Base-by-base conservation (phyloP, 164 flowering plant genomes). In the Hamamelis virginiana region DNA sequence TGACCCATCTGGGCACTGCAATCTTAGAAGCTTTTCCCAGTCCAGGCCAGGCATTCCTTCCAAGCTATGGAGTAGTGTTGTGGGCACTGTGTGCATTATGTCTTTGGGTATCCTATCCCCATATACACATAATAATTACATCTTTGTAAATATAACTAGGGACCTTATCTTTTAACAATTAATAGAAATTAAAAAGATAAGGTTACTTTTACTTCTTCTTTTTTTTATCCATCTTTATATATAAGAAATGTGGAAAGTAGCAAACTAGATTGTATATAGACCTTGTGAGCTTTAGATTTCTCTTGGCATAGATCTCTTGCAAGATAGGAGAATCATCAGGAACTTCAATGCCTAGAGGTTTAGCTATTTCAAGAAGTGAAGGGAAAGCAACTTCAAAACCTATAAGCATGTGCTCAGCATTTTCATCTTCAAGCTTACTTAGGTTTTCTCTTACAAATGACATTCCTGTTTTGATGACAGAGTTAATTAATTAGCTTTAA, bases 341-440 rank as follows among this genome's bases (percentile, higher is more conserved):
- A 9, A 96, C 48, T n/a, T 89, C 83, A 19, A 96, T 68, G 60
- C 75, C 79, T 43, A 85, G 41, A 0, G 58, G 69, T 61, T 72
- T 59, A 19, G 97, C 99, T 0, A 80, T 75, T 56, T 90, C 90
- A 0, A 96, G 75, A 1, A 96, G 87, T 3, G 95, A 84, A 57
- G 99, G 99, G 67, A 93, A 90, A 16, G 91, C 95, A 10, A 96
- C 85, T 78, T 96, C 98, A 45, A 96, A 96, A 1, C 98, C 99
- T 0, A 96, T 88, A 0, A 92, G 94, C 98, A 96, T 96, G 79
- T 91, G 97, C 79, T 88, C 95, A 0, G 69, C 83, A 18, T 84
- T 80, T 65, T 90, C 99, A 15, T 84, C 78, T 71, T 73, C 84
- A 1, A 95, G 86, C 79, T 80, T 91, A 27, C 59, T n/a, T n/a